Base-by-base conservation (phyloP, 2,329 filamentous ascomycete species). In the Aspergillus persii region DNA sequence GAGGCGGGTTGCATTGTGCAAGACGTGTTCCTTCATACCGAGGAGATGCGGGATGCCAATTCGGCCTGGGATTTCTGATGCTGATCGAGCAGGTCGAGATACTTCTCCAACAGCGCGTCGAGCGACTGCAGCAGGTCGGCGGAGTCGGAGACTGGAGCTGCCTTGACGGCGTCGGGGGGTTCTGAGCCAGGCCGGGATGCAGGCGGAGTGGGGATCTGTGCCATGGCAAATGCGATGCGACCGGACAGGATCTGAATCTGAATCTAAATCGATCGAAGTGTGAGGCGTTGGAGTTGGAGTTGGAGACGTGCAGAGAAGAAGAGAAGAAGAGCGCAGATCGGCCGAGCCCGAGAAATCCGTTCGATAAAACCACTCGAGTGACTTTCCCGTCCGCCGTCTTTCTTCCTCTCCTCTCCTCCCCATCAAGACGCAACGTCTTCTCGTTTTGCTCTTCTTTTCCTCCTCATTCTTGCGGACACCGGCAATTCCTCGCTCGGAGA, bases 81-180 rank as follows among this genome's bases (percentile, higher is more conserved):
- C 29, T 68, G 66, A 66, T 81, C 76, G 29, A 80, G 68, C 8
- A 80, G 72, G 30, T 70, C 59, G 48, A 81, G 71, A 64, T 81
- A 81, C 30, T 68, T 71, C 58, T 79, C 74, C 15, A 81, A 70
- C 47, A 79, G 68, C 26, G 59, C 58, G 62, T 81, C 77, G 53
- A 80, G 71, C 15, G 69, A 69, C 58, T 69, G 62, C 56, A 71
- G 61, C 46, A 75, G 61, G 55, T 74, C 69, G 29, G 66, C 57
- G 18, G 68, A 56, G 50, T 61, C 64, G 48, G 58, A 58, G 30
- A 61, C 50, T 29, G 60, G 50, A 56, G 54, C 50, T 50, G 61
- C 53, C 58, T 69, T 70, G 41, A 44, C 57, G 8, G 54, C 44
- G 23, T 70, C 66, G 5, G 67, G 68, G 15, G 66, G 57, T 54